These are phyloP conservation scores for Mimosa pudica DNA, from an alignment of 306 rosid genomes.

Conservation along the genomic window DNA sequence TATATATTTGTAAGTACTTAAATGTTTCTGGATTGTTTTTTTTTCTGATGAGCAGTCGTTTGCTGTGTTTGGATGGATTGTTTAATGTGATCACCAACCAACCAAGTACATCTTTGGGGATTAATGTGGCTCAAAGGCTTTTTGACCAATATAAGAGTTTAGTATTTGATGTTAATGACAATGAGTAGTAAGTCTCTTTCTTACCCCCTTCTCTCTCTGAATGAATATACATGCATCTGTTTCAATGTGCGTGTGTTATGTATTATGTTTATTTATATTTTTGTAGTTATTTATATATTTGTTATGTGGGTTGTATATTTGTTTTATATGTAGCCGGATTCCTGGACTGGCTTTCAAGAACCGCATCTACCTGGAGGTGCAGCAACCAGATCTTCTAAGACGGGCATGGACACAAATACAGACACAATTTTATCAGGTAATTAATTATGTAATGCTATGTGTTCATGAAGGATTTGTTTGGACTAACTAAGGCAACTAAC, in stretches of 20 bases:
- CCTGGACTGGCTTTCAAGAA: slow-evolving; percentile 21
- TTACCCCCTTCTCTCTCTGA: not conserved
- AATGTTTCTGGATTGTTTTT: not conserved
- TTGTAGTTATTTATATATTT: not conserved
- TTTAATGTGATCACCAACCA: slow-evolving; percentile 50
- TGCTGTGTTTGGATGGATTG: slow-evolving; percentile 68
- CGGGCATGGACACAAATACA: slow-evolving; percentile 7
- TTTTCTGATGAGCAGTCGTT: slow-evolving; percentile 41
- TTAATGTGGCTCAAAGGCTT: slow-evolving; percentile 52
- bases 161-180: slow-evolving; percentile 47
- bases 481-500: not conserved
- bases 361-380: slow-evolving; percentile 6
- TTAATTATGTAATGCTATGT: not conserved
- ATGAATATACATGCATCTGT: not conserved
- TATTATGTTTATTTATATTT: not conserved
- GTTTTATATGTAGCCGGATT: not conserved
- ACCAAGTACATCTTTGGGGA: slow-evolving; percentile 61
- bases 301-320: not conserved
- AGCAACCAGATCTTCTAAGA: slow-evolving; percentile 14
- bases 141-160: slow-evolving; percentile 51
- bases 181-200: slow-evolving; percentile 46
- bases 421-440: slow-evolving; percentile 10
- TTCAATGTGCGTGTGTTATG: not conserved
- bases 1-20: too few relatives aligned
- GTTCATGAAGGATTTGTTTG: not conserved